phyloP scores from a whole-genome alignment of 768 basidiomycete genomes.

The Sarcodon sp. region DNA sequence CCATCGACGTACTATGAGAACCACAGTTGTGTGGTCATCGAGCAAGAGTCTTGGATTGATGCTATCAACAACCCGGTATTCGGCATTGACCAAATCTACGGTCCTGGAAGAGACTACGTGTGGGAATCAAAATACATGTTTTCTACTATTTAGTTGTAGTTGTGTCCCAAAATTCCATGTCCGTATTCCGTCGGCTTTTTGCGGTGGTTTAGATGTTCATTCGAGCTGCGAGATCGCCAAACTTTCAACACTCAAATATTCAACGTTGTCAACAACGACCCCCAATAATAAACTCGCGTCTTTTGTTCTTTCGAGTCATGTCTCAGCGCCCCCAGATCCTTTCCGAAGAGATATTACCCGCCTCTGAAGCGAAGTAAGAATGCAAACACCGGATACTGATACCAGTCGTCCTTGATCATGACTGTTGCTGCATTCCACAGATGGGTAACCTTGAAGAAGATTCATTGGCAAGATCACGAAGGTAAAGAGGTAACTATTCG shows the following conservation, averaged over 20 bases:
- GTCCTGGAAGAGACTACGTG: slow-evolving; percentile 20
- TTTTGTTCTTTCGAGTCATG: background rate
- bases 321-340: slow-evolving; percentile 33
- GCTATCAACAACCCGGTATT: slow-evolving; percentile 36
- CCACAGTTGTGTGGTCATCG: slow-evolving; percentile 31
- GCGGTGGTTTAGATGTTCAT: too few relatives aligned
- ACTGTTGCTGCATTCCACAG: slow-evolving; percentile 21
- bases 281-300: too few relatives aligned
- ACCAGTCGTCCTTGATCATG: background rate
- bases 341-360: slow-evolving; percentile 34
- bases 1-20: slow-evolving; percentile 19
- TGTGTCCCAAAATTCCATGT: too few relatives aligned
- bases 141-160: slow-evolving; percentile 9
- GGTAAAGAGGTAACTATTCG: slow-evolving; percentile 47
- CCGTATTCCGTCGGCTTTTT: too few relatives aligned
- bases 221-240: too few relatives aligned
- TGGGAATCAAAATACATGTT: slow-evolving; percentile 31
- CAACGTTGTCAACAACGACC: too few relatives aligned
- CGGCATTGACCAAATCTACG: slow-evolving; percentile 30
- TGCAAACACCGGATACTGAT: background rate
- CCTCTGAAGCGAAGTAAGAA: slow-evolving; percentile 47
- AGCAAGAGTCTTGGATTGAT: slow-evolving; percentile 30
- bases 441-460: slow-evolving; percentile 78
- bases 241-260: too few relatives aligned
- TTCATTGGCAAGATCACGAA: slow-evolving; percentile 67